Percentiles rank a stretch among this genome's conserved stretches.
Conservation (phyloP, 371 early-diverging fungal genomes). For the Mucor plumbeus region DNA sequence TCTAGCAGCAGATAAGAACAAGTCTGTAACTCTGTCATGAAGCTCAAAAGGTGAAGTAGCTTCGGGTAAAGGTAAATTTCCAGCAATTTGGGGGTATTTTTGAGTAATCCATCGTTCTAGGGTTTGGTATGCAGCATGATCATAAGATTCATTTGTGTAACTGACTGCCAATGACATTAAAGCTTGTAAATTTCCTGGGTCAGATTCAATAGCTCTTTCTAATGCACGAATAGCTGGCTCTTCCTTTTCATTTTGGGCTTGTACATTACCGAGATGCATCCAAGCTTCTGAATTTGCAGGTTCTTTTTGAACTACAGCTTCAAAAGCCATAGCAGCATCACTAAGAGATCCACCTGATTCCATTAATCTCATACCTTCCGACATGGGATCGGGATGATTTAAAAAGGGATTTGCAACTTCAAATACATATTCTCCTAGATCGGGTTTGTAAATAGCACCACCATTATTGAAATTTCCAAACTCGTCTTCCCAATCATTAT, state of each 20-base stretch:
- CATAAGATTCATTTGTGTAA: conserved; percentile 90
- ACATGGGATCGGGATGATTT: conserved; percentile 55
- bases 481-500: conserved; percentile 65
- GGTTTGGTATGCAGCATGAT: conserved; percentile 59
- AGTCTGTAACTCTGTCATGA: conserved; percentile 75
- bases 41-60: conserved; percentile 55
- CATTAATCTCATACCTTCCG: conserved; percentile 56
- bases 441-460: conserved; percentile 54
- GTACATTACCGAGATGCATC: conserved; percentile 80
- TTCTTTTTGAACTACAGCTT: conserved; percentile 80
- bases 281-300: conserved; percentile 75
- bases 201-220: conserved; percentile 66
- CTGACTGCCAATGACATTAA: conserved; percentile 90
- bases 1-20: conserved; percentile 84
- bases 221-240: conserved; percentile 83
- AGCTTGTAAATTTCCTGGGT: conserved; percentile 69
- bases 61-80: conserved; percentile 25
- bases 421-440: conserved; percentile 77
- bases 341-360: conserved; percentile 67
- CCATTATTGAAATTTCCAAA: conserved; percentile 54
- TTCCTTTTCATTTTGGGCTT: conserved; percentile 91
- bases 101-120: conserved; percentile 56
- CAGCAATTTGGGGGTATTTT: conserved; percentile 45
- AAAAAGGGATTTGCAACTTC: conserved; percentile 78
- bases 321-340: conserved; percentile 80